Evolutionary conservation across 108 stramenopile genomes (phyloP), one percentile per base, ranked within the genome.

Genomic region (Schizochytrium sp.): DNA sequence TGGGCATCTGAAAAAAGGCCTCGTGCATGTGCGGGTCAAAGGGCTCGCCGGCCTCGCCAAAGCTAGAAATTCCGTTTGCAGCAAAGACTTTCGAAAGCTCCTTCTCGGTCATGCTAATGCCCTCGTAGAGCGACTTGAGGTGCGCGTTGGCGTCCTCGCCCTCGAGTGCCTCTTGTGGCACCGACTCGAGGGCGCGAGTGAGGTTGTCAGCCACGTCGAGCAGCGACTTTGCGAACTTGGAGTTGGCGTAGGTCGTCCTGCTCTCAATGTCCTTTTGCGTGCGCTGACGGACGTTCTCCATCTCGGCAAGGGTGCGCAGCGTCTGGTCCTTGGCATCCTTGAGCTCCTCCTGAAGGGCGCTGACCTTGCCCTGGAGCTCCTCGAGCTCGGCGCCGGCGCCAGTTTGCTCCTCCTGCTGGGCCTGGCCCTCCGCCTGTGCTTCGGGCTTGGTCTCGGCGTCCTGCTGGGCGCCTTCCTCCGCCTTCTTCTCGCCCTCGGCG

Each of bases 11-110:
- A 93, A 97, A 98, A 87, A 99, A 83, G 3, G 99, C 99, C 55
- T 98, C 98, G 91, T 98, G 97, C 60, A 95, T 58, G 76, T 96
- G 95, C 5, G 99, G 98, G 94, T 99, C 97, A 89, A 98, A 99
- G 63, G 88, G 91, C 44, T 99, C 99, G 16, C 97, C 98, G 53
- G 88, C 91, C 58, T 89, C 90, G n/a, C 97, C 98, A 92, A 92
- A 99, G 89, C 95, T 6, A 5, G 72, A 57, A 29, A 99, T 89
- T 6, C 96, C 96, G 90, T 98, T 96, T 48, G 90, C 91, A 21
- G 72, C 60, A 88, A 99, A 97, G 44, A 96, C 96, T 94, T 98
- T 98, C 44, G 88, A 72, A 21, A 98, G 90, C 23, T 97, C 95
- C 14, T 89, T 89, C 71, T 96, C 94, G 21, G 98, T 99, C 97